A percentile compares a stretch with the other conserved stretches of the same genome.
Evolutionary conservation across 2,329 filamentous ascomycete species (phyloP).

Genomic region (Aspergillus unguis): DNA sequence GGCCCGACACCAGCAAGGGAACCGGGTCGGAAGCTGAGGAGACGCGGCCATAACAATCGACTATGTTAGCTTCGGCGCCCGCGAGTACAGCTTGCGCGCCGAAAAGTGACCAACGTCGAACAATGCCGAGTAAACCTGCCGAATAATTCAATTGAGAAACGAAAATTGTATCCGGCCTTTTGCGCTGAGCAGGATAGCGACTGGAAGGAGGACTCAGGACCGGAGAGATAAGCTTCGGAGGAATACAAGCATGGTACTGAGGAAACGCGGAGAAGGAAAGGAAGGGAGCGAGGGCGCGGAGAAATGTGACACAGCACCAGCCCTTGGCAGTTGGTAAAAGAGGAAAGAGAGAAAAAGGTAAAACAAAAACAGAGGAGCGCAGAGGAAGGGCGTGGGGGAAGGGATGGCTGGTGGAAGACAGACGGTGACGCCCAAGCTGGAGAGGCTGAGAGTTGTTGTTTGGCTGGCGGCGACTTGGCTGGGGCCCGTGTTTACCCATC

Average conservation of each 20-base stretch:
- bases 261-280: slow-evolving; percentile 2
- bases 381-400: slow-evolving; percentile 9
- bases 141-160: slow-evolving; percentile 1
- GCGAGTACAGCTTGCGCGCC: not conserved
- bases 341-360: slow-evolving; percentile 10
- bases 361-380: slow-evolving; percentile 13
- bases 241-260: slow-evolving; percentile 15
- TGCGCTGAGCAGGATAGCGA: slow-evolving; percentile 5
- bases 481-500: slow-evolving; percentile 35
- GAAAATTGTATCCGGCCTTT: not conserved
- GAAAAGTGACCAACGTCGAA: not conserved
- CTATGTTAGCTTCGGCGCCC: slow-evolving; percentile 4
- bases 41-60: slow-evolving; percentile 43
- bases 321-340: slow-evolving; percentile 2
- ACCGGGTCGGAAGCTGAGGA: slow-evolving; percentile 65
- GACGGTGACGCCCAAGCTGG: slow-evolving; percentile 35
- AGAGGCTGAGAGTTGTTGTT: slow-evolving; percentile 17
- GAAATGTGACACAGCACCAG: slow-evolving; percentile 7
- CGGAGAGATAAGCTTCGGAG: slow-evolving; percentile 4
- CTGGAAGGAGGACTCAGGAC: slow-evolving; percentile 7
- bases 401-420: slow-evolving; percentile 12
- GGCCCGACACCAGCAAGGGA: slow-evolving; percentile 88
- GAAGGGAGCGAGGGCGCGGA: slow-evolving; percentile 7
- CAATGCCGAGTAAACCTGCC: too few relatives aligned
- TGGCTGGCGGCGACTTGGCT: not conserved